Percentiles rank a stretch among this genome's conserved stretches.
These are phyloP conservation scores for Diaporthe humulicola DNA, from an alignment of 2,329 filamentous ascomycete genomes.

Conservation along the genomic window DNA sequence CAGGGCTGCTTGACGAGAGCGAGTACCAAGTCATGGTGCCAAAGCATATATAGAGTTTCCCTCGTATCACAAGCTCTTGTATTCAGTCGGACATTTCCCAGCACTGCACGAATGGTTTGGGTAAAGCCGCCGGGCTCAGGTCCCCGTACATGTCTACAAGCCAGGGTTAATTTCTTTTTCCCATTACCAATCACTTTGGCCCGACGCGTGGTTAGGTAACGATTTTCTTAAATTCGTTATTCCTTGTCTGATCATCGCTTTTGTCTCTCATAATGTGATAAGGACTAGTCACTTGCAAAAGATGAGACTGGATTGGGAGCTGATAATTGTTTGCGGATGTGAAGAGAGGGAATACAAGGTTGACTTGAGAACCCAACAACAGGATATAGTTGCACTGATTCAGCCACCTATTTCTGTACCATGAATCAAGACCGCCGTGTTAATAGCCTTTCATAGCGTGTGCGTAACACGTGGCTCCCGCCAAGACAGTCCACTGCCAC, in stretches of 20 bases:
- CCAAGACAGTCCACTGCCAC: not conserved
- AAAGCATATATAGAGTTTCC: not conserved
- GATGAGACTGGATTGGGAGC: not conserved
- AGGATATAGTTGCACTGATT: not conserved
- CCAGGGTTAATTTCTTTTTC: not conserved
- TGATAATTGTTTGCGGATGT: not conserved
- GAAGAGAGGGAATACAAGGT: not conserved
- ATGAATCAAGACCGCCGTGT: not conserved
- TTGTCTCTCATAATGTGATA: not conserved
- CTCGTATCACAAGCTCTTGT: not conserved
- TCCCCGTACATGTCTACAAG: not conserved
- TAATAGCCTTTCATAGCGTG: not conserved
- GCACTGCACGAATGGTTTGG: not conserved
- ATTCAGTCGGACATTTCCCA: not conserved
- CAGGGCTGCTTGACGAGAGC: not conserved
- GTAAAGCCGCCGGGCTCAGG: not conserved
- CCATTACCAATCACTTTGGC: not conserved
- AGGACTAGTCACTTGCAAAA: not conserved
- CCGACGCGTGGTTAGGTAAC: not conserved
- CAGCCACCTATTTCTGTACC: too few species aligned
- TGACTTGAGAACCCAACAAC: not conserved
- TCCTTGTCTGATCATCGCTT: not conserved
- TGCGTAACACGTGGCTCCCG: conserved; percentile 10
- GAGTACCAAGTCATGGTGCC: not conserved
- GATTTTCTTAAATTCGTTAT: not conserved